A percentile compares a stretch with the other conserved stretches of the same genome.
Evolutionary conservation across 371 early-diverging fungal genomes (phyloP).

Genomic region (Actinomortierella wolfii): DNA sequence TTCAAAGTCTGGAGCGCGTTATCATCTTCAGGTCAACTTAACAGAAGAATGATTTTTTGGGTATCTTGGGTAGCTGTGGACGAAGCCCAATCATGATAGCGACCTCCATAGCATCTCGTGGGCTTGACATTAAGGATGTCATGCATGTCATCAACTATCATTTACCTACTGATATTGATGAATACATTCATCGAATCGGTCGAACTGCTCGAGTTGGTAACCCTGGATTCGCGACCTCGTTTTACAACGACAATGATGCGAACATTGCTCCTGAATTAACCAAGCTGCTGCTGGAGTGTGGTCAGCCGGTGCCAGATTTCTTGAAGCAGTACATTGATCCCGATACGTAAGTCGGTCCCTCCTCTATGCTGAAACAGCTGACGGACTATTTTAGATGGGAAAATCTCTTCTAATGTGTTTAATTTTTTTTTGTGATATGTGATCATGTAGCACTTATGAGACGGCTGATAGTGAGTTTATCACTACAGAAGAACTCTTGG

Average conservation of each 20-base stretch:
- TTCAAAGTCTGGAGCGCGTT: no score
- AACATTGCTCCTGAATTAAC: conserved; percentile 65
- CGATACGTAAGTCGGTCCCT: conserved; percentile 43
- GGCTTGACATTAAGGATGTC: conserved; percentile 86
- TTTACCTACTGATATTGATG: conserved; percentile 76
- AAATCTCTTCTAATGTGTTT: no score
- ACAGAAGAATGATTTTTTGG: no score
- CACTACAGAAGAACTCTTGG: conserved; percentile 13
- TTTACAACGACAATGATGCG: conserved; percentile 62
- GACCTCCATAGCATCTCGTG: conserved; percentile 93
- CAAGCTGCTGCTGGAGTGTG: conserved; percentile 78
- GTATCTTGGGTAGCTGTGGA: conserved; percentile 40
- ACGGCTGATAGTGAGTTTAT: not conserved
- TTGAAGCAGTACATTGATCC: conserved; percentile 52
- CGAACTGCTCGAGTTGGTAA: conserved; percentile 51
- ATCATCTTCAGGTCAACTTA: no score
- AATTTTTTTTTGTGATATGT: no score
- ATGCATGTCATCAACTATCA: conserved; percentile 90
- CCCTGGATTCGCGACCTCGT: conserved; percentile 76
- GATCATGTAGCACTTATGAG: conserved; percentile 25
- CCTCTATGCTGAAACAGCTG: no score
- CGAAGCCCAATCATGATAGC: conserved; percentile 84
- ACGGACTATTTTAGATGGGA: no score
- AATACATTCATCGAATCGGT: conserved; percentile 87
- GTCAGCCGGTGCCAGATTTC: conserved; percentile 83